Conservation (phyloP, 75 land plant species). For the Selaginella moellendorffii region DNA sequence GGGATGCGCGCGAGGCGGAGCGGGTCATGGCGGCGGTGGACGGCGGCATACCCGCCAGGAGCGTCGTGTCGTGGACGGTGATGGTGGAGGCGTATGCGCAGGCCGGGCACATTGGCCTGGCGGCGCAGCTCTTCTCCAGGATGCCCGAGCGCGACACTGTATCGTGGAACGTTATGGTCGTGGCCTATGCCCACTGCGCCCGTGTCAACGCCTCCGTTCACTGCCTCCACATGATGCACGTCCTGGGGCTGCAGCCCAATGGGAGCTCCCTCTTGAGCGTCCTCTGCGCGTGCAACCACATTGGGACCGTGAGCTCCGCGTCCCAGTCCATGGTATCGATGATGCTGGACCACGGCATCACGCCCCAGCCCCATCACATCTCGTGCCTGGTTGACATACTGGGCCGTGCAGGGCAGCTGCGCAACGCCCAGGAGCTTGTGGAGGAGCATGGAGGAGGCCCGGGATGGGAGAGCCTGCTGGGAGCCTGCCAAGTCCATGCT, state of each 20-base stretch:
- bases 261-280: conserved; percentile 27
- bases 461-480: not conserved
- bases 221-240: conserved; percentile 18
- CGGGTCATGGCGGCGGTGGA: not conserved
- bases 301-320: not conserved
- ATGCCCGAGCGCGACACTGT: conserved; percentile 18
- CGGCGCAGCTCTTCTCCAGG: not conserved
- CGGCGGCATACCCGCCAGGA: not conserved
- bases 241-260: conserved; percentile 15
- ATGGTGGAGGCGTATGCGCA: conserved; percentile 1
- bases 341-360: conserved; percentile 29
- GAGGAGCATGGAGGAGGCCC: not conserved
- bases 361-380: conserved; percentile 6
- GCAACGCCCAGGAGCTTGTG: not conserved
- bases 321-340: conserved; percentile 9
- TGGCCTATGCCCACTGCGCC: conserved; percentile 16
- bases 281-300: conserved; percentile 22
- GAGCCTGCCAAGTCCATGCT: not conserved
- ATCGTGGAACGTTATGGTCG: conserved; percentile 30
- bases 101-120: not conserved
- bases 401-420: not conserved
- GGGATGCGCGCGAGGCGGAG: not conserved
- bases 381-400: conserved; percentile 18
- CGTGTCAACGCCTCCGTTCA: conserved; percentile 11
- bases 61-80: conserved; percentile 1